A percentile compares a stretch with the other conserved stretches of the same genome.
phyloP scores from a whole-genome alignment of 129 eudicot species.

The Escallonia herrerae region DNA sequence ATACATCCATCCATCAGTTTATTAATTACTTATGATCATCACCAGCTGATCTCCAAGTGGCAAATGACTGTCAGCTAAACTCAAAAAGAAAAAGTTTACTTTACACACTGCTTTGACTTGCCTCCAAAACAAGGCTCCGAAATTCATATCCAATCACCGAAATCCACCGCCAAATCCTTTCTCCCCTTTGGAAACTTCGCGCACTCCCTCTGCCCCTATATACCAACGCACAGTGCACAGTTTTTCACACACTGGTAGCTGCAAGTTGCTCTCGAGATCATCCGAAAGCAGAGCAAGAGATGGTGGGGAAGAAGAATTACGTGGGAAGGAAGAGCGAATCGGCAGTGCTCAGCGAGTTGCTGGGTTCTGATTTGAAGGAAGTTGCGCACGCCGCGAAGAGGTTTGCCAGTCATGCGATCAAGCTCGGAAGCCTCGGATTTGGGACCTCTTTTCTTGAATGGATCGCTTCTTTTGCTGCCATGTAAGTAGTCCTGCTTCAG shows the following conservation, averaged over 20 bases:
- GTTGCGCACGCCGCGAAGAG: slow-evolving; percentile 52
- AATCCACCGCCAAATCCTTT: background rate
- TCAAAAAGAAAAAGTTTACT: too few relatives aligned
- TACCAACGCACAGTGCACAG: too few relatives aligned
- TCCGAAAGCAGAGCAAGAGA: background rate
- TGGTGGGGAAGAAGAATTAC: slow-evolving; percentile 26
- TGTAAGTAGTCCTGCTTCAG: slow-evolving; percentile 36
- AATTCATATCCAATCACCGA: background rate
- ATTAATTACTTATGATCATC: too few relatives aligned
- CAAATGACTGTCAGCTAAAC: too few relatives aligned
- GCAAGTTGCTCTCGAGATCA: background rate
- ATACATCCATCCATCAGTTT: too few relatives aligned
- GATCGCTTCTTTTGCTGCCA: slow-evolving; percentile 75
- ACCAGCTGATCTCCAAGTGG: too few relatives aligned
- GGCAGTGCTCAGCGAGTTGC: slow-evolving; percentile 30
- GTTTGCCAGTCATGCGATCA: slow-evolving; percentile 60
- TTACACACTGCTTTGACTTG: too few relatives aligned
- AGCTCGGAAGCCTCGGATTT: slow-evolving; percentile 70
- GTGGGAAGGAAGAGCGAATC: slow-evolving; percentile 59
- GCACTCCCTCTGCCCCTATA: background rate
- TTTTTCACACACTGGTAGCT: background rate
- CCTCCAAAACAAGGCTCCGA: background rate
- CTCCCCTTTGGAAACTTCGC: background rate
- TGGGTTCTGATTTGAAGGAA: slow-evolving; percentile 62
- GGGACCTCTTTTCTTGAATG: slow-evolving; percentile 64